A percentile compares a stretch with the other conserved stretches of the same genome.
Conservation (phyloP, 129 eudicot genomes). For the Deinandra increscens region DNA sequence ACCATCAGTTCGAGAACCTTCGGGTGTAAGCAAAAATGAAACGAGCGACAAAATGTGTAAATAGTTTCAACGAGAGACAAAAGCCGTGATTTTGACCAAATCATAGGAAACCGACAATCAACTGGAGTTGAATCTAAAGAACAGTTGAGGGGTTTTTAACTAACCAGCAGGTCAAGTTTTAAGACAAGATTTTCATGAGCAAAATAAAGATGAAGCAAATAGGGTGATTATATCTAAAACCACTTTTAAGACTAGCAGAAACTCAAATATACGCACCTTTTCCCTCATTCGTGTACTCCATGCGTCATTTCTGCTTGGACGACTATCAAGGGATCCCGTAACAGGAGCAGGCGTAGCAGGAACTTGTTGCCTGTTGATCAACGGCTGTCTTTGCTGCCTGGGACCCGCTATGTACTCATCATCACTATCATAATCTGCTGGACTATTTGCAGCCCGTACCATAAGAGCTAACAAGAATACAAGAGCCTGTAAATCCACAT, state of each 20-base stretch:
- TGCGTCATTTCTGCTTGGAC: slow-evolving; percentile 82
- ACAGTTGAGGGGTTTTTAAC: too few relatives aligned
- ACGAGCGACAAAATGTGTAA: too few relatives aligned
- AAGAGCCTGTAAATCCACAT: slow-evolving; percentile 53
- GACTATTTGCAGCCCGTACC: slow-evolving; percentile 79
- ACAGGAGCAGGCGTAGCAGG: slow-evolving; percentile 69
- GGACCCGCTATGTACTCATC: slow-evolving; percentile 84
- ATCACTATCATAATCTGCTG: slow-evolving; percentile 82
- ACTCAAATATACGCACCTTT: slow-evolving; percentile 45
- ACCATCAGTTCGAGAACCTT: too few relatives aligned
- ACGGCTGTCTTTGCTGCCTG: slow-evolving; percentile 81
- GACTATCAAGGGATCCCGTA: slow-evolving; percentile 61
- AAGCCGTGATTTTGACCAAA: too few relatives aligned
- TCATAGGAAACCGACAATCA: too few relatives aligned
- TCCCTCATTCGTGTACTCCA: slow-evolving; percentile 98
- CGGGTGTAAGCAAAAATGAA: too few relatives aligned
- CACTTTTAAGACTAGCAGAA: background rate
- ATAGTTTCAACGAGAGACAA: too few relatives aligned
- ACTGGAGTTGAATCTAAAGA: background rate
- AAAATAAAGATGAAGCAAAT: background rate
- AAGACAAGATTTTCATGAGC: background rate
- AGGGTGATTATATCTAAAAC: background rate
- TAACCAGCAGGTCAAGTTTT: background rate
- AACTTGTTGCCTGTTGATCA: slow-evolving; percentile 59
- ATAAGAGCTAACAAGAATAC: slow-evolving; percentile 78